These are phyloP conservation scores for Populus nigra DNA, from an alignment of 345 rosid genomes.

Conservation along the genomic window DNA sequence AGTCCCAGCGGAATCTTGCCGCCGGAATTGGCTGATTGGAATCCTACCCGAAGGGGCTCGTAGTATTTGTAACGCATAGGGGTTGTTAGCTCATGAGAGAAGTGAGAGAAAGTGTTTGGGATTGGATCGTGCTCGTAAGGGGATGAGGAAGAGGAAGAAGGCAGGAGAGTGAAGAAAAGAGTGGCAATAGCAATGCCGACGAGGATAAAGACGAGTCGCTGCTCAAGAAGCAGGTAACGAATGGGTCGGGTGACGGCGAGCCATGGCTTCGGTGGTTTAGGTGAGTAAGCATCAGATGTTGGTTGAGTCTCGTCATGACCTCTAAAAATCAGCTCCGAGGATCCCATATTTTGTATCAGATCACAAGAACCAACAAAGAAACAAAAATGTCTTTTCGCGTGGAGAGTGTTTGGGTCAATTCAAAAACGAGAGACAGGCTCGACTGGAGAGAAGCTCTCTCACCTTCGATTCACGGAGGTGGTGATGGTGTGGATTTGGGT, in stretches of 20 bases:
- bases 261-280: constrained; percentile 77
- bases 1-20: constrained; percentile 90
- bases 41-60: constrained; percentile 32
- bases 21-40: constrained; percentile 35
- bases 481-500: not conserved
- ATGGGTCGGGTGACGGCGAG: constrained; percentile 54
- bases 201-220: constrained; percentile 82
- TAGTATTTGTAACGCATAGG: constrained; percentile 23
- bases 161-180: constrained; percentile 54
- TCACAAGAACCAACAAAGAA: not conserved
- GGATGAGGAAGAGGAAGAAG: constrained; percentile 36
- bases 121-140: constrained; percentile 22
- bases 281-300: constrained; percentile 50
- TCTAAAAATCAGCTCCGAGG: constrained; percentile 69
- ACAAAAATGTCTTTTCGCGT: not conserved
- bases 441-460: not conserved
- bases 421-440: not conserved
- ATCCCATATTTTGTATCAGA: constrained; percentile 40
- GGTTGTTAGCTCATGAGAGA: constrained; percentile 14
- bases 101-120: constrained; percentile 31
- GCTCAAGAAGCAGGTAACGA: constrained; percentile 82
- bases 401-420: not conserved
- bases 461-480: not conserved
- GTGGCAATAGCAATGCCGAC: constrained; percentile 88
- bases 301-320: constrained; percentile 65